Evolutionary conservation across 805 yeast species (phyloP), one percentile per base, ranked within the genome.

Genomic region (Starmera dryadoides): DNA sequence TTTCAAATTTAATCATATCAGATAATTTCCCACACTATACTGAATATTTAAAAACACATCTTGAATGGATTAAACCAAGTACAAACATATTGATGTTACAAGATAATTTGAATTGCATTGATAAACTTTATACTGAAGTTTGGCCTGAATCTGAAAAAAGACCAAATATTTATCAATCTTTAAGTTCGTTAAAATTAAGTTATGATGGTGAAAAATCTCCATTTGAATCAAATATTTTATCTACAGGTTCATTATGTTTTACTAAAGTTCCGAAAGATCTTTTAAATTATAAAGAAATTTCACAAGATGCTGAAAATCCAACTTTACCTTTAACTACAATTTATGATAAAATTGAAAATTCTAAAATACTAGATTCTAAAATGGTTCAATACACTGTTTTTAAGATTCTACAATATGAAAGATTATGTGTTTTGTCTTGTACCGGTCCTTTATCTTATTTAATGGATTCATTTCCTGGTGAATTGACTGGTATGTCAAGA

Each of bases 21-120:
- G 83, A 86, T 8, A 81, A 79, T 52, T 68, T 82, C 0, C 69
- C 73, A 44, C 74, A 75, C 40, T 72, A 86, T 0, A 55, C 62
- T 4, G 42, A 49, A 6, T 82, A 89, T 0, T 41, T 86, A 14
- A 50, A 48, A 12, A 74, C 73, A 14, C 63, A 77, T 42, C 37
- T 63, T 4, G 56, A 64, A 1, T 58, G 62, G 34, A 59, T 86
- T 12, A 46, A 54, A 10, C 44, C 50, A 0, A 53, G 63, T 3
- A 71, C 89, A 1, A 78, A 77, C 41, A 57, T 88, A 3, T 46
- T 89, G 34, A 57, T 89, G 18, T 49, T 89, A 14, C 58, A 86
- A 40, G 86, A 86, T 54, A 91, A 88, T 3, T 68, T 84, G 75
- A 95, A 94, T 2, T 68, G 76, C 32, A 55, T 71, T 8, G 75